Conservation (phyloP, 2,329 filamentous ascomycete species). For the Cladosporium sp. region DNA sequence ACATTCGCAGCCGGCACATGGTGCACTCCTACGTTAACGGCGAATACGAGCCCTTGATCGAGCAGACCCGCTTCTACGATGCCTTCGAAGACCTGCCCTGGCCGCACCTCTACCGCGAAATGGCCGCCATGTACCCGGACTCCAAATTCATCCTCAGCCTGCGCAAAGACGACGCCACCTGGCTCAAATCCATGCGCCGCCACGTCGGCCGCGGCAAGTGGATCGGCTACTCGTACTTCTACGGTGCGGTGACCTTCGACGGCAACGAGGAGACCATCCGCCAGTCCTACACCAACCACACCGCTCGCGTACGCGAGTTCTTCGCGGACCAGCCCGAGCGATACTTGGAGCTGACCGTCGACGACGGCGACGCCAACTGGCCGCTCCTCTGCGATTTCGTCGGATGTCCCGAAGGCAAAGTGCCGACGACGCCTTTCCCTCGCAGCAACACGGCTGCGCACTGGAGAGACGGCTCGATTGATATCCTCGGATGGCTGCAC, state of each 20-base stretch:
- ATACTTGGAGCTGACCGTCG: constrained; percentile 30
- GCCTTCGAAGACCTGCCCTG: constrained; percentile 38
- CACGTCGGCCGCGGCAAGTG: constrained; percentile 34
- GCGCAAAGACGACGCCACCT: constrained; percentile 34
- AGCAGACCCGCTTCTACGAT: constrained; percentile 34
- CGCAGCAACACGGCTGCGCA: constrained; percentile 33
- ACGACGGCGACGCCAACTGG: constrained; percentile 31
- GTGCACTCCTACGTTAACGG: constrained; percentile 35
- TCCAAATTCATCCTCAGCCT: constrained; percentile 36
- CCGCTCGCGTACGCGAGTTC: constrained; percentile 28
- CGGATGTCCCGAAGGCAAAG: constrained; percentile 25
- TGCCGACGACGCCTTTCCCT: constrained; percentile 27
- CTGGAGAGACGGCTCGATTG: constrained; percentile 30
- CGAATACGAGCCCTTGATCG: constrained; percentile 28
- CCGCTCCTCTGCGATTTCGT: constrained; percentile 28
- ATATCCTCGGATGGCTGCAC: constrained; percentile 28
- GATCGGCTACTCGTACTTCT: constrained; percentile 31
- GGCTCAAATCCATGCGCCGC: constrained; percentile 34
- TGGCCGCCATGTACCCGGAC: constrained; percentile 34
- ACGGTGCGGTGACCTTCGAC: constrained; percentile 29
- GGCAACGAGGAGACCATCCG: constrained; percentile 31
- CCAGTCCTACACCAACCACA: constrained; percentile 31
- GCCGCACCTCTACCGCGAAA: constrained; percentile 34
- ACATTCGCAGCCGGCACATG: constrained; percentile 36
- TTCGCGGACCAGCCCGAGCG: constrained; percentile 29